A percentile compares a stretch with the other conserved stretches of the same genome.
phyloP scores from a whole-genome alignment of 1,284 basidiomycete genomes.

The Afroboletus lepidellus region DNA sequence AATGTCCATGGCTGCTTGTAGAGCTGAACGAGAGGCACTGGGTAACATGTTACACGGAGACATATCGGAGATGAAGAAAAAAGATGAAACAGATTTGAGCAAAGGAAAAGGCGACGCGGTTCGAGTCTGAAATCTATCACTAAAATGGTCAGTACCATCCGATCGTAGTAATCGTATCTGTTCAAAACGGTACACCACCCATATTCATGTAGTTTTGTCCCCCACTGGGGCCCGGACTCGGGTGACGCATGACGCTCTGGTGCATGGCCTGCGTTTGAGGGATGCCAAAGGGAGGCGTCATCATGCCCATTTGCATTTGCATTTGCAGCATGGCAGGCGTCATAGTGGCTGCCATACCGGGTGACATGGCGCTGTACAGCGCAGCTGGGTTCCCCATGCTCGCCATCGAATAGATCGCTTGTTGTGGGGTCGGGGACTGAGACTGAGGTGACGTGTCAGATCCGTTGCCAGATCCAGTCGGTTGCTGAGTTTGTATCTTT shows the following conservation, averaged over 20 bases:
- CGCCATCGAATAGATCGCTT: constrained; percentile 36
- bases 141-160: constrained; percentile 6
- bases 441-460: constrained; percentile 34
- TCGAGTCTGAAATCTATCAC: constrained; percentile 30
- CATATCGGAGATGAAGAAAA: constrained; percentile 10
- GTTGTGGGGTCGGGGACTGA: constrained; percentile 40
- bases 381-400: constrained; percentile 52
- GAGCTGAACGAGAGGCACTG: constrained; percentile 23
- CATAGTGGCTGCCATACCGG: constrained; percentile 33
- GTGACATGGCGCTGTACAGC: constrained; percentile 33
- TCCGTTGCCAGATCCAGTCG: constrained; percentile 42
- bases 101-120: constrained; percentile 5
- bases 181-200: constrained; percentile 40
- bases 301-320: constrained; percentile 68
- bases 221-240: constrained; percentile 59
- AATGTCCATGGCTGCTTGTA: constrained; percentile 51
- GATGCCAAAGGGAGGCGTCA: constrained; percentile 47
- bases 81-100: constrained; percentile 20
- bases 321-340: constrained; percentile 50
- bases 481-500: constrained; percentile 56
- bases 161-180: constrained; percentile 7
- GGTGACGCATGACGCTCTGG: constrained; percentile 76
- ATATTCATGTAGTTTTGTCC: constrained; percentile 59
- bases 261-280: constrained; percentile 69
- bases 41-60: constrained; percentile 31